Conservation (phyloP, 2,329 filamentous ascomycete genomes). For the Exophiala sideris region DNA sequence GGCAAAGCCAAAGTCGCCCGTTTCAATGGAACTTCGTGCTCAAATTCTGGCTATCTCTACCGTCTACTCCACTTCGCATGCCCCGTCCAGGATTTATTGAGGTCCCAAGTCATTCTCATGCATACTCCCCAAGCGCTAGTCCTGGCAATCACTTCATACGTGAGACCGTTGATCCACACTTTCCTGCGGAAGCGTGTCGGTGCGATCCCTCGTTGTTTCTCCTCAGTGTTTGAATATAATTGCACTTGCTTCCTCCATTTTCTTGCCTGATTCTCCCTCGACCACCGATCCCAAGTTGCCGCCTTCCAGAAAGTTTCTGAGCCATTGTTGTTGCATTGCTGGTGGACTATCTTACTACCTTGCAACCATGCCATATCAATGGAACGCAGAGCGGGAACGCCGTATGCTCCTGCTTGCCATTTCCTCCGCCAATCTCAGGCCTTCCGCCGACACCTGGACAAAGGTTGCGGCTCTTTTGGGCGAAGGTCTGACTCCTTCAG, state of each 20-base stretch:
- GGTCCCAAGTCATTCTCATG: too few relatives aligned
- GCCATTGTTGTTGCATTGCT: too few relatives aligned
- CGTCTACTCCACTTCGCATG: too few relatives aligned
- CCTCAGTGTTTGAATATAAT: constrained; percentile 5
- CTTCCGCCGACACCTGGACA: constrained; percentile 26
- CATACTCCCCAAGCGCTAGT: too few relatives aligned
- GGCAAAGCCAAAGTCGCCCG: too few relatives aligned
- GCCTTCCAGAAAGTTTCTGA: background rate
- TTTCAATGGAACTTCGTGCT: too few relatives aligned
- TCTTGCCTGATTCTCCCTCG: background rate
- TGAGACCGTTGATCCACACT: constrained; percentile 17
- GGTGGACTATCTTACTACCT: background rate
- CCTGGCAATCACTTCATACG: constrained; percentile 18
- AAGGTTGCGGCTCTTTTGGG: constrained; percentile 25
- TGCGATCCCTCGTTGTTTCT: constrained; percentile 11
- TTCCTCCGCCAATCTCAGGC: constrained; percentile 17
- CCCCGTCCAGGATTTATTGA: too few relatives aligned
- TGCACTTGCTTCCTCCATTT: constrained; percentile 1
- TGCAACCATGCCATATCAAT: constrained; percentile 20
- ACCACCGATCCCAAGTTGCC: too few relatives aligned
- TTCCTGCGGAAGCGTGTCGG: constrained; percentile 24
- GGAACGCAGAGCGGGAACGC: constrained; percentile 21
- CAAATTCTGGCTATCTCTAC: too few relatives aligned
- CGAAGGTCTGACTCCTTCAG: constrained; percentile 22
- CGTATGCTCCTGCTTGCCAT: constrained; percentile 24